phyloP scores from a whole-genome alignment of 345 rosid genomes.

The Cardiospermum halicacabum region DNA sequence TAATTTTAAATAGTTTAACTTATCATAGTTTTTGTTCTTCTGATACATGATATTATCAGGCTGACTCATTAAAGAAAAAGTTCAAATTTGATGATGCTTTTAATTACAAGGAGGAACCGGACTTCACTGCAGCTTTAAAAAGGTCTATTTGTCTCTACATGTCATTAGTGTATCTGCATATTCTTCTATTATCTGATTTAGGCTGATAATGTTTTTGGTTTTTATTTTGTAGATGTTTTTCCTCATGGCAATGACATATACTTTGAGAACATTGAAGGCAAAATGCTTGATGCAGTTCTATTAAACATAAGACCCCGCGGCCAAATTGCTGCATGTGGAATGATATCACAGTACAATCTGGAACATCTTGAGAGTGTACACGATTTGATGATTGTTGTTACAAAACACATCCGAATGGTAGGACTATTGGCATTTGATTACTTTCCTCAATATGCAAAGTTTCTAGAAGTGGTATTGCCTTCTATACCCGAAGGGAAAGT shows the following conservation, averaged over 20 bases:
- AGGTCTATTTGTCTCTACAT: no score
- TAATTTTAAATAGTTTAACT: no score
- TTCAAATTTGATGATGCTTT: constrained; percentile 33
- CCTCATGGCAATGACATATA: constrained; percentile 10
- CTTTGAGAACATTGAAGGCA: constrained; percentile 1
- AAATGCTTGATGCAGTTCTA: constrained; percentile 7
- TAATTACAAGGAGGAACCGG: constrained; percentile 28
- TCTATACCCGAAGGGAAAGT: constrained; percentile 19
- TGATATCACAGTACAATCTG: constrained; percentile 5
- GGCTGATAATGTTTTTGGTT: not conserved
- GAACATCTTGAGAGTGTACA: not conserved
- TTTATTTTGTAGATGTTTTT: not conserved
- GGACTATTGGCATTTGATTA: constrained; percentile 12
- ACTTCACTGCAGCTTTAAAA: constrained; percentile 24
- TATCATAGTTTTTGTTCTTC: not conserved
- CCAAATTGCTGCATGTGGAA: not conserved
- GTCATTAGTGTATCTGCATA: not conserved
- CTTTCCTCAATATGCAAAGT: constrained; percentile 12
- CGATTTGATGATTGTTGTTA: constrained; percentile 5
- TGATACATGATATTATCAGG: constrained; percentile 2
- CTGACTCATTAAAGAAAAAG: constrained; percentile 24
- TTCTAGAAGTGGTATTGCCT: constrained; percentile 18
- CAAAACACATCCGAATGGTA: constrained; percentile 14
- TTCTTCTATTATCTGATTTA: no score
- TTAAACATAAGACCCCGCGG: constrained; percentile 6